A percentile compares a stretch with the other conserved stretches of the same genome.
phyloP scores from a whole-genome alignment of 768 basidiomycete genomes.

The Zangia roseola region DNA sequence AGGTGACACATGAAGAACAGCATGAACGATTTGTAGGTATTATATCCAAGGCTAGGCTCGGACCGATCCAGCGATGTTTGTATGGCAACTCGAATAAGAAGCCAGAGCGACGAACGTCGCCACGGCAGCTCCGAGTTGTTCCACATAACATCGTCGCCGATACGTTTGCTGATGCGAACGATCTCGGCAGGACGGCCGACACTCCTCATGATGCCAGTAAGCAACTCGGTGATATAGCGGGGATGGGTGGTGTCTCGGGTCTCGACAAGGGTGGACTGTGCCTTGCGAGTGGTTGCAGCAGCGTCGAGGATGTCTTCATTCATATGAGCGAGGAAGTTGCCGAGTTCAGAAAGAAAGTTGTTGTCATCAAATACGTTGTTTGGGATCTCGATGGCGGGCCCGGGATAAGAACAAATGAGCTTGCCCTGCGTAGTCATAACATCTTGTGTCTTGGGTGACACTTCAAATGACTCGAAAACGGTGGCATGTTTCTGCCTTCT shows the following conservation, averaged over 20 bases:
- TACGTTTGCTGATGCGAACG: conserved; percentile 30
- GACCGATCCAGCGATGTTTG: conserved; percentile 30
- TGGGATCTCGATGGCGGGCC: conserved; percentile 39
- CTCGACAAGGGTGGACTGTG: conserved; percentile 19
- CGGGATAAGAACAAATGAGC: conserved; percentile 42
- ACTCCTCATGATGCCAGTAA: conserved; percentile 43
- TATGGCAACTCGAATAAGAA: conserved; percentile 33
- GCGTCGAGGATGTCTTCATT: conserved; percentile 32
- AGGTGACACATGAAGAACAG: conserved; percentile 36
- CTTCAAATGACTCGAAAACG: conserved; percentile 45
- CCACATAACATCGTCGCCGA: conserved; percentile 33
- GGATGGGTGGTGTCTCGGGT: conserved; percentile 32
- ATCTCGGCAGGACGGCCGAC: conserved; percentile 21
- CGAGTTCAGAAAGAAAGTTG: conserved; percentile 34
- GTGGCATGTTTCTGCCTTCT: conserved; percentile 24
- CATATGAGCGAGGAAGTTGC: conserved; percentile 36
- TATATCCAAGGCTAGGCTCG: conserved; percentile 3
- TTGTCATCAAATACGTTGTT: conserved; percentile 25
- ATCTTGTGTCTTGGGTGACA: conserved; percentile 30
- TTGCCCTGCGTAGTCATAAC: conserved; percentile 42
- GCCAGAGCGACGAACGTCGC: conserved; percentile 38
- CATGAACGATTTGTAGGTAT: conserved; percentile 49
- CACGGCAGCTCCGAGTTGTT: conserved; percentile 25
- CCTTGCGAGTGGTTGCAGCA: conserved; percentile 25
- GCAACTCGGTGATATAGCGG: conserved; percentile 45